Evolutionary conservation across 345 rosid genomes (phyloP).

Genomic region (Cardiospermum halicacabum): DNA sequence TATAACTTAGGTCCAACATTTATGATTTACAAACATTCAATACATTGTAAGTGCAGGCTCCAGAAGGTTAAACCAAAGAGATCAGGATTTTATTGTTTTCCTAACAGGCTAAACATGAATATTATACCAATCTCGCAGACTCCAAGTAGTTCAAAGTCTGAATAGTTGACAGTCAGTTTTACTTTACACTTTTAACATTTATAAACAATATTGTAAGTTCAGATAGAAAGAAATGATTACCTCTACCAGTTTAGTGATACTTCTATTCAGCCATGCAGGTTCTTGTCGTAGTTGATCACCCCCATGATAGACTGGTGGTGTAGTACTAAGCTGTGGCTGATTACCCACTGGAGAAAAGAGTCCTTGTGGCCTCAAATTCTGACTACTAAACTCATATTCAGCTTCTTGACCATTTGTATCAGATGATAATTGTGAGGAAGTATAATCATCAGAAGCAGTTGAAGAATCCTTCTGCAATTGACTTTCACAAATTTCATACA

Average conservation of each 20-base stretch:
- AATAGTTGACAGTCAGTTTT: neutral
- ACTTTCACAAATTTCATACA: slow-evolving; percentile 55
- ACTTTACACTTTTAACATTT: neutral
- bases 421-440: slow-evolving; percentile 20
- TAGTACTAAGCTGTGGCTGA: slow-evolving; percentile 34
- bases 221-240: slow-evolving; percentile 25
- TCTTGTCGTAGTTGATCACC: slow-evolving; percentile 21
- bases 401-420: slow-evolving; percentile 33
- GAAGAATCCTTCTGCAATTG: slow-evolving; percentile 25
- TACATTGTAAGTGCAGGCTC: too few relatives aligned
- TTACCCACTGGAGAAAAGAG: slow-evolving; percentile 35
- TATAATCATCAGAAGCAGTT: slow-evolving; percentile 26
- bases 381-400: slow-evolving; percentile 26
- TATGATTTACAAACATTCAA: too few relatives aligned
- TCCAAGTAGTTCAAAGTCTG: neutral
- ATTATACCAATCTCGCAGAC: neutral
- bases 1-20: too few relatives aligned
- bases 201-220: neutral
- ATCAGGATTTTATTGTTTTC: neutral
- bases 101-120: neutral
- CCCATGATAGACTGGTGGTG: slow-evolving; percentile 14
- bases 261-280: slow-evolving; percentile 20
- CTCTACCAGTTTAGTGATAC: slow-evolving; percentile 42
- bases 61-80: too few relatives aligned
- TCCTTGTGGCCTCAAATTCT: slow-evolving; percentile 32